A percentile compares a stretch with the other conserved stretches of the same genome.
Evolutionary conservation across 495 filamentous ascomycete genomes (phyloP).

Genomic region (Arthonia radiata): DNA sequence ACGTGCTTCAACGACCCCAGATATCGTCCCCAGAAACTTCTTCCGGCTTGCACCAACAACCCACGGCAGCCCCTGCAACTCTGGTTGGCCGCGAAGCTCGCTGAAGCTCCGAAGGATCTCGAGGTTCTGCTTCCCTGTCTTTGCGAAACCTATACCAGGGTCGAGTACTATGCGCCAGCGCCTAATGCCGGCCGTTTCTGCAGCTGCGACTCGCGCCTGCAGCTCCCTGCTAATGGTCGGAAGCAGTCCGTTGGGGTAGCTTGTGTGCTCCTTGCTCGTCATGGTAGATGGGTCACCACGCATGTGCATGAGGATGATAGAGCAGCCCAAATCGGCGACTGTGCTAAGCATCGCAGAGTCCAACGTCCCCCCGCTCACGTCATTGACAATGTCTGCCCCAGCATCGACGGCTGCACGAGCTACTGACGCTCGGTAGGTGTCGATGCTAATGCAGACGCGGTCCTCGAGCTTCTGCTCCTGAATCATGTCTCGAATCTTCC

Average conservation of each 20-base stretch:
- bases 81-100: slow-evolving; percentile 33
- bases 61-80: slow-evolving; percentile 59
- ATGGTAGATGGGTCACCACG: slow-evolving; percentile 73
- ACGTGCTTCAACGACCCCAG: slow-evolving; percentile 41
- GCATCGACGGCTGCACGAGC: slow-evolving; percentile 57
- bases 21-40: slow-evolving; percentile 63
- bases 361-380: slow-evolving; percentile 61
- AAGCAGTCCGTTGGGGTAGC: slow-evolving; percentile 57
- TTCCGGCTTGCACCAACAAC: slow-evolving; percentile 76
- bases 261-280: slow-evolving; percentile 25
- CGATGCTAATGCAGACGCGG: slow-evolving; percentile 51
- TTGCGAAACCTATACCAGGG: slow-evolving; percentile 84
- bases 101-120: slow-evolving; percentile 44
- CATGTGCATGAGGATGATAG: slow-evolving; percentile 86
- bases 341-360: slow-evolving; percentile 67
- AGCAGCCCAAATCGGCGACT: slow-evolving; percentile 52
- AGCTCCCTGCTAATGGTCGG: slow-evolving; percentile 44
- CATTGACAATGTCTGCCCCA: slow-evolving; percentile 87
- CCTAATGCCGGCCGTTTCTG: slow-evolving; percentile 58
- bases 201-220: slow-evolving; percentile 39
- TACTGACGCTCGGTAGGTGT: slow-evolving; percentile 76
- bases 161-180: slow-evolving; percentile 92
- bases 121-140: slow-evolving; percentile 55
- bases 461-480: no score
- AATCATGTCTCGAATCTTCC: slow-evolving; percentile 41